Base-by-base conservation (phyloP, 129 eudicot species). In the Helianthus annuus region DNA sequence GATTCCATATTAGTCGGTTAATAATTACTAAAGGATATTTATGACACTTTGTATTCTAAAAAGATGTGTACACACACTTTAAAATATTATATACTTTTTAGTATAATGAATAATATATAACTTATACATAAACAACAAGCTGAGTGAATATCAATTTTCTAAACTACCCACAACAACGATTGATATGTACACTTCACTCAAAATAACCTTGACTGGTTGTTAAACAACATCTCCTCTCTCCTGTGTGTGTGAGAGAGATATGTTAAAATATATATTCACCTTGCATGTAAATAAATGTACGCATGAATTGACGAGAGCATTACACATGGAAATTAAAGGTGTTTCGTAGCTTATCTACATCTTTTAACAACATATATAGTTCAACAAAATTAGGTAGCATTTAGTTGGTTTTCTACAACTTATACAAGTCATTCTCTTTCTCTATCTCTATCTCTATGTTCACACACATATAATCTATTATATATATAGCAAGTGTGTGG, bases 351-450 rank as follows among this genome's bases (percentile, higher is more conserved):
- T 76, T 57, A 66, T 71, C 85, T 72, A 77, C 71, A 53, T 77
- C 57, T 56, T 71, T 69, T 78, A 78, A 78, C 72, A 51, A 78
- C 54, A 36, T 74, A 66, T 85, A 93, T 82, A 78, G 96, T 88
- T 91, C 86, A 88, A 86, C 96, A 76, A 81, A 91, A 82, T 81
- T 86, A 88, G 93, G 93, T 88, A 72, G 75, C 70, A 51, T 88
- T 65, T 84, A 75, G 97, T 88, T 91, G 96, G 96, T 83, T 81
- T 81, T 75, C 77, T 67, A 71, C 79, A 71, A 45, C 60, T 13
- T 48, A 38, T 69, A 82, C 91, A 86, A 89, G 83, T 63, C 80
- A 73, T 56, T 57, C 67, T 64, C 42, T 61, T 70, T 78, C 49
- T 44, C 49, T 62, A 58, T 64, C 59, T 38, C 48, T 52, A 48